phyloP scores from a whole-genome alignment of 192 early-diverging fungal genomes.

The Rhizoclosmatium globosum region DNA sequence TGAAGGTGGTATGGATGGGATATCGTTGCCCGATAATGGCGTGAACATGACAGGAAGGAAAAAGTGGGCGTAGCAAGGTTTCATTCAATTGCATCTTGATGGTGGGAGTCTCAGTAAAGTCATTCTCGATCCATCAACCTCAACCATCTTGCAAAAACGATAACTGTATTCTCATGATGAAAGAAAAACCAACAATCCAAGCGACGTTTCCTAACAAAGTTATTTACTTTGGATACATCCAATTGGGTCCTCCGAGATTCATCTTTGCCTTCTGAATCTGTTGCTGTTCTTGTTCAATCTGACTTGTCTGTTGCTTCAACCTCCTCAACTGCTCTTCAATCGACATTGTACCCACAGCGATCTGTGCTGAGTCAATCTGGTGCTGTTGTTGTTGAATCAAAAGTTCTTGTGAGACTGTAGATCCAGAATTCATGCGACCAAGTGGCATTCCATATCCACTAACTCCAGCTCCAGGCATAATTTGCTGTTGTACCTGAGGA shows the following conservation, averaged over 20 bases:
- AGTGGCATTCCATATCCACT: no score
- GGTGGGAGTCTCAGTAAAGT: no score
- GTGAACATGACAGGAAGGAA: neutral
- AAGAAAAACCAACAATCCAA: neutral
- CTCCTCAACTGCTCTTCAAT: conserved; percentile 35
- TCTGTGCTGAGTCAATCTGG: conserved; percentile 24
- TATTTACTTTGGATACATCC: conserved; percentile 14
- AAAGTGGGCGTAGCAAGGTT: neutral
- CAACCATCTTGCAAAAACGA: no score
- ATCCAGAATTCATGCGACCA: neutral
- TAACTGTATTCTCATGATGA: no score
- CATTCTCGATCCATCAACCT: no score
- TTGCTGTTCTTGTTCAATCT: conserved; percentile 38
- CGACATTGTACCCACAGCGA: conserved; percentile 2
- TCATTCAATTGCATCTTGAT: no score
- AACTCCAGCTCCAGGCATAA: neutral
- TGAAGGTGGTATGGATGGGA: conserved; percentile 11
- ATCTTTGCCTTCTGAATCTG: conserved; percentile 23
- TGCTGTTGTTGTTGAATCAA: conserved; percentile 28
- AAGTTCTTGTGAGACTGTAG: conserved; percentile 21
- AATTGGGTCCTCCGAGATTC: neutral
- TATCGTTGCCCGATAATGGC: neutral
- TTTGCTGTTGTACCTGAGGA: neutral
- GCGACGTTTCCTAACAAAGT: neutral
- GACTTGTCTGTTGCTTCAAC: conserved; percentile 29